Conservation (phyloP, 495 filamentous ascomycete genomes). For the Monascus purpureus region DNA sequence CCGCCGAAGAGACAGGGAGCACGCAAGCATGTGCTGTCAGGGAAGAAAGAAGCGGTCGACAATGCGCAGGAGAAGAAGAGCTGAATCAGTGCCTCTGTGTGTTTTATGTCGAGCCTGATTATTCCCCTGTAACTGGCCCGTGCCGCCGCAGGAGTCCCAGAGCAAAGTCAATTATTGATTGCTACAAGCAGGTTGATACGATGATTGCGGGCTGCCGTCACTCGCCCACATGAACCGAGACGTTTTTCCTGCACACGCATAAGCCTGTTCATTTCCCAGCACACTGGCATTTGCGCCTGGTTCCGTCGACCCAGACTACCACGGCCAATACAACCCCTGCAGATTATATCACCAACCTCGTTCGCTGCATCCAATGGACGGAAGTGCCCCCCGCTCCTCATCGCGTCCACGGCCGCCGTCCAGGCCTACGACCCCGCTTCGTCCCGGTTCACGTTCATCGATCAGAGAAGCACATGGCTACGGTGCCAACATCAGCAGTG, state of each 20-base stretch:
- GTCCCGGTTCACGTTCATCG: conserved; percentile 79
- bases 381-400: conserved; percentile 17
- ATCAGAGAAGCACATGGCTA: conserved; percentile 56
- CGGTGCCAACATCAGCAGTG: conserved; percentile 24
- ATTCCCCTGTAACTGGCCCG: no score
- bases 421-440: conserved; percentile 84
- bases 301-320: no score
- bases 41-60: conserved; percentile 2
- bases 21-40: conserved; percentile 24
- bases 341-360: no score
- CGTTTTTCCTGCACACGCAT: background rate
- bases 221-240: background rate
- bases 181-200: no score
- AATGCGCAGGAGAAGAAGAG: conserved; percentile 5
- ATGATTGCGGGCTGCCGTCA: background rate
- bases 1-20: conserved; percentile 13
- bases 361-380: no score
- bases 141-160: no score
- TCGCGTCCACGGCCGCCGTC: conserved; percentile 40
- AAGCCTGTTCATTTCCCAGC: no score
- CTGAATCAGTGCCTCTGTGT: no score
- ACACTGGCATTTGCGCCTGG: no score
- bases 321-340: no score
- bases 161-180: no score
- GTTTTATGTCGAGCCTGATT: no score